Base-by-base conservation (phyloP, 164 flowering plant genomes). In the Hamamelis virginiana region DNA sequence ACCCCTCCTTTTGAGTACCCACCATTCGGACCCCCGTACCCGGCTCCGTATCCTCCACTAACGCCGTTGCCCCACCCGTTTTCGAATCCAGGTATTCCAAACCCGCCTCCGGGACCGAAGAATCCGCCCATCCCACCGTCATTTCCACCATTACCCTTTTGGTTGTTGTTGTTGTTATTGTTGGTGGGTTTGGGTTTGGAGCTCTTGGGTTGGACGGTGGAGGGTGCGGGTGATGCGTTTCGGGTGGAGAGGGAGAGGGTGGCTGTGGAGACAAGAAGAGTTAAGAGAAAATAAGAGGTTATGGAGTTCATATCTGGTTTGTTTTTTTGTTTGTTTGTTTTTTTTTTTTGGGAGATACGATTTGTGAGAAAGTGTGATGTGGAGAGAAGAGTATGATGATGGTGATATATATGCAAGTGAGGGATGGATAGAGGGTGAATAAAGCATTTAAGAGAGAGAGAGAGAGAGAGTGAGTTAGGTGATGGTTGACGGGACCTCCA, bases 31-130 rank as follows among this genome's bases (percentile, higher is more conserved):
- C 88, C 87, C 0, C 96, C 97, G 62, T 52, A 81, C 5, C 97
- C 97, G 13, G 59, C 68, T 11, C 98, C 98, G 57, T 82, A 90
- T 21, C 96, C 97, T 22, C 97, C 97, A 0, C 89, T 90, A 0
- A 66, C 27, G 12, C 82, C 83, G 65, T 73, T 76, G 18, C 77
- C 76, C 82, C 83, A 80, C 45, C 80, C 82, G 57, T 48, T 73
- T 10, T 77, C 84, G 18, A 84, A 61, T 1, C 89, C 89, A 5
- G 96, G 96, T 52, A 85, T 78, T 16, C 67, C 78, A 57, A 81
- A 83, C 19, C 88, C 86, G 41, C 78, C 66, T 8, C 83, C 85
- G 13, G 83, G 80, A 0, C 78, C 83, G 23, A 66, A 60, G 61
- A 59, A 73, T 12, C 90, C 88, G 5, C 78, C 81, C 0, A 60